These are phyloP conservation scores for Paecilomyces dactylethromorphus DNA, from an alignment of 2,329 filamentous ascomycete genomes.

Conservation along the genomic window DNA sequence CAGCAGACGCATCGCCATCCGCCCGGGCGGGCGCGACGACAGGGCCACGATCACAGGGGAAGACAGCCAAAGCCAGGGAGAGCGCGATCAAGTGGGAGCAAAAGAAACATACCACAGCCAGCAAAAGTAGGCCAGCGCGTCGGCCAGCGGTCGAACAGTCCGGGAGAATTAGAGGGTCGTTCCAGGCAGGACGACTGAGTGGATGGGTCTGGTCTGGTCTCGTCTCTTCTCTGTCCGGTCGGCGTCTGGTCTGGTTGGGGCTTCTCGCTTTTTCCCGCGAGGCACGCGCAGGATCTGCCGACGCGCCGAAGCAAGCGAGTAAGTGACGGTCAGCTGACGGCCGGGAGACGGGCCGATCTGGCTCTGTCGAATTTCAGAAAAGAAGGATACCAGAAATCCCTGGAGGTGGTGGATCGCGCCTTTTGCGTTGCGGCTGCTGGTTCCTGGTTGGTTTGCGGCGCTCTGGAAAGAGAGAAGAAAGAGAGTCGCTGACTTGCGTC, in stretches of 20 bases:
- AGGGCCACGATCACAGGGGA: not conserved
- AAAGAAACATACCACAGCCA: constrained; percentile 6
- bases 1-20: constrained; percentile 2
- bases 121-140: constrained; percentile 7
- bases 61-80: not conserved
- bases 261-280: not conserved
- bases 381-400: not conserved
- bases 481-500: not conserved
- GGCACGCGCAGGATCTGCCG: constrained; percentile 1
- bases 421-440: not conserved
- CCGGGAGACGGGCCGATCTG: not conserved
- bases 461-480: not conserved
- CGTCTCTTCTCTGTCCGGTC: constrained; percentile 4
- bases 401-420: not conserved
- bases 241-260: constrained; percentile 2
- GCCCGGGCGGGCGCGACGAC: not conserved
- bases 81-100: constrained; percentile 1
- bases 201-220: constrained; percentile 7
- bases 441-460: not conserved
- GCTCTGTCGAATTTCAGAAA: not conserved
- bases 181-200: constrained; percentile 5
- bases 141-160: not conserved
- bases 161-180: constrained; percentile 2
- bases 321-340: not conserved
- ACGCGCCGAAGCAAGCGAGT: not conserved